Evolutionary conservation across 805 yeast genomes (phyloP).

Genomic region (Saccharomycopsis selenospora): DNA sequence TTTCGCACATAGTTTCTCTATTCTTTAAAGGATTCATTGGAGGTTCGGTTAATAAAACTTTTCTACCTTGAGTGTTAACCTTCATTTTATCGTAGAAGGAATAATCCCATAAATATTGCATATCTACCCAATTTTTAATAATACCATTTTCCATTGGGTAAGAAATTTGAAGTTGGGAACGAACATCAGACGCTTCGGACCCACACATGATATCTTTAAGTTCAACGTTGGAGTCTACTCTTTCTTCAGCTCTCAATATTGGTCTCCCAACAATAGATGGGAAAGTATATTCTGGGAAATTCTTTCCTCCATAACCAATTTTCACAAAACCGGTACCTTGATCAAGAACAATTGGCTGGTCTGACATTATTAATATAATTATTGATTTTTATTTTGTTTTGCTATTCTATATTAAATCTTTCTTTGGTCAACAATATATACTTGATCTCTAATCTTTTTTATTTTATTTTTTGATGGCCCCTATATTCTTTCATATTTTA

Average conservation of each 20-base stretch:
- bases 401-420: too few relatives aligned
- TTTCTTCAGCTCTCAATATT: slow-evolving; percentile 92
- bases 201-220: slow-evolving; percentile 98
- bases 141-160: slow-evolving; percentile 99
- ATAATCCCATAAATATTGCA: slow-evolving; percentile 98
- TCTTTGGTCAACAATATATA: too few relatives aligned
- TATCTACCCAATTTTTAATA: slow-evolving; percentile 96
- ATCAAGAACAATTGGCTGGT: slow-evolving; percentile 61
- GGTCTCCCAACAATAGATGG: slow-evolving; percentile 98
- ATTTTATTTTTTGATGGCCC: slow-evolving; percentile 1
- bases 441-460: too few relatives aligned
- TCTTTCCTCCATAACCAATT: slow-evolving; percentile 93
- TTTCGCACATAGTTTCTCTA: slow-evolving; percentile 85
- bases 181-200: slow-evolving; percentile 83
- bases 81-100: slow-evolving; percentile 90
- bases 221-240: slow-evolving; percentile 57
- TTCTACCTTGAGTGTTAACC: slow-evolving; percentile 66
- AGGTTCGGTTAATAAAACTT: slow-evolving; percentile 89
- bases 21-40: slow-evolving; percentile 95
- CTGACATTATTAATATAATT: slow-evolving; percentile 5
- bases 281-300: slow-evolving; percentile 94
- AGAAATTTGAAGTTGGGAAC: slow-evolving; percentile 85
- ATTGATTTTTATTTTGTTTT: too few relatives aligned
- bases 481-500: not conserved
- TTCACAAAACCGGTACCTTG: slow-evolving; percentile 99